phyloP scores from a whole-genome alignment of 192 early-diverging fungal genomes.

The Coemansia asiatica region DNA sequence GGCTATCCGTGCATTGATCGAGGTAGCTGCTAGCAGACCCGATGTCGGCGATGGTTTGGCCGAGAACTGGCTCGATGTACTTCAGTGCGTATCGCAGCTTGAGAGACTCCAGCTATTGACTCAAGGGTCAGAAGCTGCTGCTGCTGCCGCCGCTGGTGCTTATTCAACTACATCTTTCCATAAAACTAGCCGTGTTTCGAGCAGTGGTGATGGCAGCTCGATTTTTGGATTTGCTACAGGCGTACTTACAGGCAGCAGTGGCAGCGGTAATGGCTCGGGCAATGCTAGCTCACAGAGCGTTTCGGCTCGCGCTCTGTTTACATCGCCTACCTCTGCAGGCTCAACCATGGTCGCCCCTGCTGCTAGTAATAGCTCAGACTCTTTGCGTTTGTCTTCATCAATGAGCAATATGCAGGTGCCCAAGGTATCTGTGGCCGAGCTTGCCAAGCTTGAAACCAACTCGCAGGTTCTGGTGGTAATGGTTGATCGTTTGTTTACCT shows the following conservation, averaged over 20 bases:
- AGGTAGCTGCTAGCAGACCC: constrained; percentile 61
- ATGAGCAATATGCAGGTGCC: constrained; percentile 64
- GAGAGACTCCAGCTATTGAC: constrained; percentile 78
- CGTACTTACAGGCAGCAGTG: constrained; percentile 18
- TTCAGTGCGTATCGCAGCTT: constrained; percentile 81
- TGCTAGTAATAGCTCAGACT: constrained; percentile 62
- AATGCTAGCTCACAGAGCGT: constrained; percentile 20
- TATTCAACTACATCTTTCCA: background rate
- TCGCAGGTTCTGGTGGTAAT: constrained; percentile 75
- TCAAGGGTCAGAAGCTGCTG: constrained; percentile 33
- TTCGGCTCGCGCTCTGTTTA: constrained; percentile 60
- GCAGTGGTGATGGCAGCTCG: constrained; percentile 12
- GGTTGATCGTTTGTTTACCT: constrained; percentile 84
- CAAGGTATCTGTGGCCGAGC: constrained; percentile 64
- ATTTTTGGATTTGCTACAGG: constrained; percentile 25
- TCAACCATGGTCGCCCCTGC: constrained; percentile 51
- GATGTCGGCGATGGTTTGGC: constrained; percentile 66
- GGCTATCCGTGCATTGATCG: constrained; percentile 83
- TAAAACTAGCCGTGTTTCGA: background rate
- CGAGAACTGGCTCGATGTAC: constrained; percentile 78
- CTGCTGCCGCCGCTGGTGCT: too few relatives aligned
- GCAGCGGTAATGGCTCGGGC: background rate
- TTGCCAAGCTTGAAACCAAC: constrained; percentile 62
- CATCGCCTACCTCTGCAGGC: constrained; percentile 56
- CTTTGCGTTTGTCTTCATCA: constrained; percentile 7